Conservation (phyloP, 2,329 filamentous ascomycete species). For the Calonectria naviculata region DNA sequence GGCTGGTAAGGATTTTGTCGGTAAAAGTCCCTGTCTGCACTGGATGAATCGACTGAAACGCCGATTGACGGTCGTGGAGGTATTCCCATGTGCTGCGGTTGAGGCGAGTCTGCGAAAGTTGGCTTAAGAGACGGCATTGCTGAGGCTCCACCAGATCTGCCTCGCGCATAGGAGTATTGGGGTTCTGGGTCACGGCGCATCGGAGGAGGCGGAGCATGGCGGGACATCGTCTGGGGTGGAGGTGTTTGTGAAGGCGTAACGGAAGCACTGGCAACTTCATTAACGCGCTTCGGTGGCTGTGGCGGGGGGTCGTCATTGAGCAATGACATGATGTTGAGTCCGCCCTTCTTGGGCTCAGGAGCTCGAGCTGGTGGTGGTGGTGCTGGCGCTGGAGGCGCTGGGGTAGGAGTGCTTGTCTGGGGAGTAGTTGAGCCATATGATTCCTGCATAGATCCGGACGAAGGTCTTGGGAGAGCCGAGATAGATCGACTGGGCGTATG, state of each 20-base stretch:
- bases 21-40: constrained; percentile 62
- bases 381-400: constrained; percentile 47
- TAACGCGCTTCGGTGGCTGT: constrained; percentile 62
- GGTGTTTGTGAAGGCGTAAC: constrained; percentile 61
- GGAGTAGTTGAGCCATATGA: constrained; percentile 43
- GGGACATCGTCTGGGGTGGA: constrained; percentile 59
- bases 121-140: constrained; percentile 68
- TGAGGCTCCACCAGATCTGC: constrained; percentile 49
- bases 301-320: constrained; percentile 69
- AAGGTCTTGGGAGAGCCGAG: constrained; percentile 49
- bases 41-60: constrained; percentile 47
- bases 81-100: constrained; percentile 56
- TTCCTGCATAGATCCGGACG: constrained; percentile 44
- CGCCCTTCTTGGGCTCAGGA: constrained; percentile 67
- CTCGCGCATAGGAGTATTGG: constrained; percentile 58
- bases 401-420: constrained; percentile 43
- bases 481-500: constrained; percentile 51
- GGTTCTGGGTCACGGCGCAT: constrained; percentile 62
- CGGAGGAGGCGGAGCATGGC: constrained; percentile 52
- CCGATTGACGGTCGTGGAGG: constrained; percentile 57
- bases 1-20: constrained; percentile 49
- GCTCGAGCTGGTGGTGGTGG: constrained; percentile 53
- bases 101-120: constrained; percentile 61
- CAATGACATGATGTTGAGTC: constrained; percentile 71
- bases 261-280: constrained; percentile 55